These are phyloP conservation scores for Silene coronaria DNA, from an alignment of 179 eudicot genomes.

Conservation along the genomic window DNA sequence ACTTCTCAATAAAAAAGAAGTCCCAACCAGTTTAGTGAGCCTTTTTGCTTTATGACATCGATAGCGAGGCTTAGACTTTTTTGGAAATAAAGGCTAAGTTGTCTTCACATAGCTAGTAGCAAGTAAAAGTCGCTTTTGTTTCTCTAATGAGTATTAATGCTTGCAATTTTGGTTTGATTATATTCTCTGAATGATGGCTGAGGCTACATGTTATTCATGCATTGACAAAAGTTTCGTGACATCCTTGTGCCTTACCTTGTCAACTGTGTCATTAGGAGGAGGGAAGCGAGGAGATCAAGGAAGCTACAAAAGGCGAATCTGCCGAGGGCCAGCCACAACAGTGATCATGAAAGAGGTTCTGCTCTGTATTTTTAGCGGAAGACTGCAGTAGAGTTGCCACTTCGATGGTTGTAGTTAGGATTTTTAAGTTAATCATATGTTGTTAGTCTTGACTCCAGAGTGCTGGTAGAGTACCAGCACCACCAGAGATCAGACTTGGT, in stretches of 20 bases:
- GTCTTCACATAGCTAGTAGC: background rate
- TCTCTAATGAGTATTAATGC: background rate
- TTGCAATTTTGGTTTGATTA: background rate
- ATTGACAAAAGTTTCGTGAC: background rate
- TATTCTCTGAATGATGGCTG: background rate
- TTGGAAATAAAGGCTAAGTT: background rate
- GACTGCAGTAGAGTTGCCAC: conserved; percentile 22
- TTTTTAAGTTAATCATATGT: conserved; percentile 17
- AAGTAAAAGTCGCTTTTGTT: background rate
- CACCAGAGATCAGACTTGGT: conserved; percentile 11
- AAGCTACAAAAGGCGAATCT: conserved; percentile 32
- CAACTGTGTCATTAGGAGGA: conserved; percentile 30
- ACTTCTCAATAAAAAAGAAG: too few relatives aligned
- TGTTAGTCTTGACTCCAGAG: conserved; percentile 14
- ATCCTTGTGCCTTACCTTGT: background rate
- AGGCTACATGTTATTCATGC: background rate
- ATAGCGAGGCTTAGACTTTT: too few relatives aligned
- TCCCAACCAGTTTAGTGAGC: background rate
- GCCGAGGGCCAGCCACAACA: conserved; percentile 38
- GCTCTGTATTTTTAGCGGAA: conserved; percentile 24
- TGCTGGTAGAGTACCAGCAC: conserved; percentile 10
- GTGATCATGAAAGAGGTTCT: conserved; percentile 27
- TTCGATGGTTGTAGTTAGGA: conserved; percentile 32
- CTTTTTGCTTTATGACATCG: background rate
- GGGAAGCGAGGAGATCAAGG: conserved; percentile 48